Base-by-base conservation (phyloP, 345 rosid genomes). In the Theobroma cacao region DNA sequence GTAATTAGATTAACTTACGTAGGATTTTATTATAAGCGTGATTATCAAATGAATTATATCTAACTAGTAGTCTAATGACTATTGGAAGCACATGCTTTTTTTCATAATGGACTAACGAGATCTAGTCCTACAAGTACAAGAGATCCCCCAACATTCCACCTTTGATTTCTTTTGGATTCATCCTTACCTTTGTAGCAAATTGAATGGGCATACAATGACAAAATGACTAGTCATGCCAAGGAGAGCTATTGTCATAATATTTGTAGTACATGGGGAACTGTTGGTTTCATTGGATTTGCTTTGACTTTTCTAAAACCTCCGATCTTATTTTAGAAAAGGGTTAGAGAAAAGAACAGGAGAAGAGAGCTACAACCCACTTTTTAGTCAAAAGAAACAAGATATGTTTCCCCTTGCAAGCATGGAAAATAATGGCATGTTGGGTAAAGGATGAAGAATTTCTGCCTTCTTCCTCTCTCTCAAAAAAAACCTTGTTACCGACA, bases 371-470 rank as follows among this genome's bases (percentile, higher is more conserved):
- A 36, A 38, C 60, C 2, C 30, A 18, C 63, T 26, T 41, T n/a
- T 34, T 53, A 67, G 82, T 80, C 80, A 80, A 72, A 78, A 70
- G 36, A 69, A 68, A 22, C 6, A 36, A 26, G 33, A 43, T 3
- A 72, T 36, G 64, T 71, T 70, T 53, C 72, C 78, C 59, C 1
- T 40, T 63, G 12, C 45, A 60, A 59, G 34, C 67, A 76, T 75
- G 10, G 82, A 85, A 85, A 82, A 78, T 53, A 28, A 81, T 55
- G 77, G 68, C 73, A 31, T 67, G 84, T 81, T 81, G 79, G 80
- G 74, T 80, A 77, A 83, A 72, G 20, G 50, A 65, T 59, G 33
- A 64, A 52, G 70, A 33, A 31, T 48, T 72, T 80, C 43, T 65
- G 48, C 71, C 47, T n/a, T 14, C 24, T 9, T n/a, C n/a, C n/a